These are phyloP conservation scores for Porcisia hertigi DNA, from an alignment of 208 protist genomes.

Conservation along the genomic window DNA sequence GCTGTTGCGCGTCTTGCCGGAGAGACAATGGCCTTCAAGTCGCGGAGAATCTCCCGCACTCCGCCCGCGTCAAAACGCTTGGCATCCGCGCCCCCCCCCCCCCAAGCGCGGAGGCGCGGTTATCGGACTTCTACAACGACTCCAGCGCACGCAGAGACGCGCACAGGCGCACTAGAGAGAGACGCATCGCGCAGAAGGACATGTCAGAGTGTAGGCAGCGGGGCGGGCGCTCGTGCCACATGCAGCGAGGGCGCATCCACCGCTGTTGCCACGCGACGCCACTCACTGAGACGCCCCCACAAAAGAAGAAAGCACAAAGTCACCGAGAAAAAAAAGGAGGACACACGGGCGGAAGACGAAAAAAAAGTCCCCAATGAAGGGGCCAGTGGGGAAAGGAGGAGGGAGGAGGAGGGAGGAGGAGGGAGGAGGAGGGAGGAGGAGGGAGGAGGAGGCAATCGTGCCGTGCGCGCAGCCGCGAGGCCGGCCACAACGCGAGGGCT, in stretches of 20 bases:
- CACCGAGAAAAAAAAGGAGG: neutral
- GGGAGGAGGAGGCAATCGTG: neutral
- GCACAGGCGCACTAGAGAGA: neutral
- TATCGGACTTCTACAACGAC: neutral
- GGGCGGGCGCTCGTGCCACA: neutral
- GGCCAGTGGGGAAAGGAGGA: no score
- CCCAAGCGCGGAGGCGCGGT: neutral
- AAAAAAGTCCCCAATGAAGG: no score
- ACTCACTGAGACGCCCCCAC: neutral
- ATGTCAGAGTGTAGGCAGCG: neutral
- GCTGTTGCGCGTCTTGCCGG: neutral
- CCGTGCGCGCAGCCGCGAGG: neutral
- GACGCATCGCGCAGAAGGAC: slow-evolving; percentile 6
- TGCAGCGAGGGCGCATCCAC: slow-evolving; percentile 2
- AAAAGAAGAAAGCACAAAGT: slow-evolving; percentile 7
- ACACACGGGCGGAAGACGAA: neutral
- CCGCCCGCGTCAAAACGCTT: neutral
- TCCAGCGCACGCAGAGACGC: neutral
- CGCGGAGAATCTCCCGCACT: slow-evolving; percentile 3
- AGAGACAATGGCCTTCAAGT: neutral
- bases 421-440: neutral
- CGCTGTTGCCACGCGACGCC: slow-evolving; percentile 4
- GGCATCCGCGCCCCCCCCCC: neutral
- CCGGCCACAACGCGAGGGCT: neutral
- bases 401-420: no score